Evolutionary conservation across 306 rosid species (phyloP).

Genomic region (Cyclanthera cordifolia): DNA sequence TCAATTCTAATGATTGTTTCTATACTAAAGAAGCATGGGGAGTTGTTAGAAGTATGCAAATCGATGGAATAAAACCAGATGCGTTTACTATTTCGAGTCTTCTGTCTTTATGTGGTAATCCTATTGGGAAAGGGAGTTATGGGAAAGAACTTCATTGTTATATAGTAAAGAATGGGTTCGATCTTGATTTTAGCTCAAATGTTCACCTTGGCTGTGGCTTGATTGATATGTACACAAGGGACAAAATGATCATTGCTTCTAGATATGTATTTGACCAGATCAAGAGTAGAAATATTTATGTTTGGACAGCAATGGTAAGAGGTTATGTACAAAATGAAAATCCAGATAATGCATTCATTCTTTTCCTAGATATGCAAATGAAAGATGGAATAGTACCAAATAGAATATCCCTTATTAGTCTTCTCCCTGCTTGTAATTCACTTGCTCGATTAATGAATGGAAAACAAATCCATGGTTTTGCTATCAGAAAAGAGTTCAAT

Average conservation of each 20-base stretch:
- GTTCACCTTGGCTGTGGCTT: conserved; percentile 64
- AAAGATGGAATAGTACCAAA: conserved; percentile 50
- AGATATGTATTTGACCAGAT: conserved; percentile 53
- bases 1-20: conserved; percentile 14
- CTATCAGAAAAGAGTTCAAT: conserved; percentile 36
- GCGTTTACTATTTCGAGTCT: conserved; percentile 53
- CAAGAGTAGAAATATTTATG: conserved; percentile 45
- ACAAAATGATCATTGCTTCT: conserved; percentile 27
- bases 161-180: conserved; percentile 38
- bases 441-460: conserved; percentile 45
- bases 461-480: conserved; percentile 58
- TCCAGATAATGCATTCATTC: conserved; percentile 38
- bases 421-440: conserved; percentile 58
- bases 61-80: conserved; percentile 44
- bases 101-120: conserved; percentile 30
- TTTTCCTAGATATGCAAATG: conserved; percentile 51
- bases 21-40: conserved; percentile 30
- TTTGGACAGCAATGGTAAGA: conserved; percentile 69
- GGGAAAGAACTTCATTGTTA: conserved; percentile 71
- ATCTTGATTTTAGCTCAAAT: conserved; percentile 31
- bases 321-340: conserved; percentile 46
- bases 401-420: conserved; percentile 49
- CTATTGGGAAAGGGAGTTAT: conserved; percentile 27
- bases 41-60: conserved; percentile 28
- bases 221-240: conserved; percentile 71